Evolutionary conservation across 2,329 filamentous ascomycete species (phyloP).

Genomic region (Colletotrichum spaethianum): DNA sequence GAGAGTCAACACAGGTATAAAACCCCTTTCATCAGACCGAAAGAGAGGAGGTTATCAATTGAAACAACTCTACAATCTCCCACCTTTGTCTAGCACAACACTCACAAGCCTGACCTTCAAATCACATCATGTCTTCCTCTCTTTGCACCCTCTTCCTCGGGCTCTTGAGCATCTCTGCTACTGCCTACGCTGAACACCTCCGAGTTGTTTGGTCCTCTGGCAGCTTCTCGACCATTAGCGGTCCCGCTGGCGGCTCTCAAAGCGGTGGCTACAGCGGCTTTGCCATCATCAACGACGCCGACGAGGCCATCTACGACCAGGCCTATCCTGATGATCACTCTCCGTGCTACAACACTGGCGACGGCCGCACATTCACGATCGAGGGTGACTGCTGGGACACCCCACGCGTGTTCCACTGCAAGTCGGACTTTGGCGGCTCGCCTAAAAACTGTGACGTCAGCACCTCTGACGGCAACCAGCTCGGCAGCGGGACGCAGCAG

Average conservation of each 20-base stretch:
- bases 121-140: neutral
- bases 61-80: neutral
- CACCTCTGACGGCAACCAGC: neutral
- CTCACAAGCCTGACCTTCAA: neutral
- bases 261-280: conserved; percentile 18
- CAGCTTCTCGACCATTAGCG: conserved; percentile 7
- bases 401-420: conserved; percentile 18
- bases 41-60: neutral
- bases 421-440: conserved; percentile 17
- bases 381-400: conserved; percentile 22
- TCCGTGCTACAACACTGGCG: conserved; percentile 23
- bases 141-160: conserved; percentile 3
- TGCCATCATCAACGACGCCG: conserved; percentile 22
- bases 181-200: conserved; percentile 13
- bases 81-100: neutral
- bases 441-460: conserved; percentile 8
- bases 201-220: conserved; percentile 22
- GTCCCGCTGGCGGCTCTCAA: neutral
- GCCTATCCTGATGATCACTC: conserved; percentile 12
- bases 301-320: conserved; percentile 22
- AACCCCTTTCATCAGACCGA: neutral
- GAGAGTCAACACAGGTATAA: neutral
- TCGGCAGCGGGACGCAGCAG: conserved; percentile 18
- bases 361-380: conserved; percentile 25
- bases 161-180: neutral